These are phyloP conservation scores for Trichosanthes truncata DNA, from an alignment of 306 rosid genomes.

Conservation along the genomic window DNA sequence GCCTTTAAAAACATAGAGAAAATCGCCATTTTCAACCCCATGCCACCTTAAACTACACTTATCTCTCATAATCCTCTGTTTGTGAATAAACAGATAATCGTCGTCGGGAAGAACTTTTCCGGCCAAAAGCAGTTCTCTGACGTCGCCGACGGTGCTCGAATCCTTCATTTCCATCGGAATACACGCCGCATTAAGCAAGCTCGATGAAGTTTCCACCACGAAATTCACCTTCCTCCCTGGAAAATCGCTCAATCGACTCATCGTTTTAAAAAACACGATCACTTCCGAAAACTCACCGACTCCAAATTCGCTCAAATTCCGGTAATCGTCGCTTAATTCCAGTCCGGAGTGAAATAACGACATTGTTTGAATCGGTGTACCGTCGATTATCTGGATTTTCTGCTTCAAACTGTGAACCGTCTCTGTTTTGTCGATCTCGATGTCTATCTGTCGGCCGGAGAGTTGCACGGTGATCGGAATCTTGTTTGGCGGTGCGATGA, in stretches of 20 bases:
- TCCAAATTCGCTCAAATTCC: slow-evolving; percentile 50
- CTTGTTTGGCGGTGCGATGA: slow-evolving; percentile 21
- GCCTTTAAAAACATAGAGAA: slow-evolving; percentile 65
- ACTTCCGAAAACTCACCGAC: slow-evolving; percentile 55
- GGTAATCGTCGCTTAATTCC: slow-evolving; percentile 51
- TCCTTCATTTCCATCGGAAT: slow-evolving; percentile 74
- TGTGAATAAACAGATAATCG: slow-evolving; percentile 79
- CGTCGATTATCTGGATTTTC: slow-evolving; percentile 59
- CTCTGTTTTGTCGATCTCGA: slow-evolving; percentile 58
- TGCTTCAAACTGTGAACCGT: slow-evolving; percentile 69
- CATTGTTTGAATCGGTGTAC: slow-evolving; percentile 55
- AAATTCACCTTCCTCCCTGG: slow-evolving; percentile 38
- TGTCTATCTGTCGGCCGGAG: slow-evolving; percentile 35
- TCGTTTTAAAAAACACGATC: slow-evolving; percentile 36
- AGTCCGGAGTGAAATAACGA: slow-evolving; percentile 42
- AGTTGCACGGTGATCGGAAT: slow-evolving; percentile 44
- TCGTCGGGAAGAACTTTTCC: slow-evolving; percentile 46
- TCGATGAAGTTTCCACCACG: slow-evolving; percentile 65
- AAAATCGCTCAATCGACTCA: slow-evolving; percentile 30
- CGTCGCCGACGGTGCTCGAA: slow-evolving; percentile 40
- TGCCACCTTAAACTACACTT: slow-evolving; percentile 74
- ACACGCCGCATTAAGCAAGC: slow-evolving; percentile 57
- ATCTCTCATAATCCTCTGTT: slow-evolving; percentile 80
- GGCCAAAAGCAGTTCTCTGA: slow-evolving; percentile 48
- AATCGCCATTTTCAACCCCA: slow-evolving; percentile 77